Evolutionary conservation across 2,329 filamentous ascomycete species (phyloP).

Genomic region (Colletotrichum endophyticum): DNA sequence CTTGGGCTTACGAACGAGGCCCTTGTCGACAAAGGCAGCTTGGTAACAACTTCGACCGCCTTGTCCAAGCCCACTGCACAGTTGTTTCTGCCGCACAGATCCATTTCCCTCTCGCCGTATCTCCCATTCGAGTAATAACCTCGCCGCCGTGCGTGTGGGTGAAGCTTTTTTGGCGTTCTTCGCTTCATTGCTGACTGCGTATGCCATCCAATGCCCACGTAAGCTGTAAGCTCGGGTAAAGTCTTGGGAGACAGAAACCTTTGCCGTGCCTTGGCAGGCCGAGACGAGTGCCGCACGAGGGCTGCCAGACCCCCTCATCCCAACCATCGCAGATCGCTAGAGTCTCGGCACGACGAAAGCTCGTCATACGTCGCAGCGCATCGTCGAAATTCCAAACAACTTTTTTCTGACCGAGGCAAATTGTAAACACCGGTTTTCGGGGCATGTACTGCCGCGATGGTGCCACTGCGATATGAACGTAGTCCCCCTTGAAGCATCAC

Average conservation of each 20-base stretch:
- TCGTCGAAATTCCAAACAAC: background rate
- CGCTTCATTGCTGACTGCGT: background rate
- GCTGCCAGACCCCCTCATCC: background rate
- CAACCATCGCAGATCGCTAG: background rate
- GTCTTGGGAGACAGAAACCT: background rate
- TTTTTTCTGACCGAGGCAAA: background rate
- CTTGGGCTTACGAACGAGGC: background rate
- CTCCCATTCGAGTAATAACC: background rate
- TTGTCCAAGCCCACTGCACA: background rate
- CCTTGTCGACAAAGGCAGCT: background rate
- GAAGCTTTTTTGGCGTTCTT: background rate
- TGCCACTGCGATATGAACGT: background rate
- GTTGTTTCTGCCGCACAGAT: background rate
- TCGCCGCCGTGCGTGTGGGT: background rate
- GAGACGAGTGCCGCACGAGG: background rate
- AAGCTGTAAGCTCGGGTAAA: constrained; percentile 10
- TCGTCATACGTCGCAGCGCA: background rate
- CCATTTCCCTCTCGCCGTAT: background rate
- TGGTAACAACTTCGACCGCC: background rate
- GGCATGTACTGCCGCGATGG: background rate
- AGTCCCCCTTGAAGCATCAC: background rate
- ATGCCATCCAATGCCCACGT: background rate
- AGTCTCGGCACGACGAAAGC: background rate
- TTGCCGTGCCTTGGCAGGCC: background rate
- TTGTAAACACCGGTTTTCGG: background rate